Conservation (phyloP, 2,329 filamentous ascomycete species). For the Colletotrichum scovillei region DNA sequence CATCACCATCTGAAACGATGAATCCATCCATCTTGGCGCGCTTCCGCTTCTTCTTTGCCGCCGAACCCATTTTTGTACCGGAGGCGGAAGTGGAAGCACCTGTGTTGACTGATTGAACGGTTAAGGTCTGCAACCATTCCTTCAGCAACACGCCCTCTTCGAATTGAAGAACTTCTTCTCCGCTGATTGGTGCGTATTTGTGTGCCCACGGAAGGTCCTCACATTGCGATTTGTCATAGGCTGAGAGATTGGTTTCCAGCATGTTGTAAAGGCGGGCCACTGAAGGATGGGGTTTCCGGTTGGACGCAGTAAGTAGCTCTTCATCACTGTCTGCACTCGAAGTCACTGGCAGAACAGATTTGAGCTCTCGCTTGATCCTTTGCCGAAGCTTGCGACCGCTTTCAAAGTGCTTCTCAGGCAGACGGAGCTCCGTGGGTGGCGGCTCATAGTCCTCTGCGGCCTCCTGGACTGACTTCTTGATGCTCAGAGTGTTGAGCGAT, state of each 20-base stretch:
- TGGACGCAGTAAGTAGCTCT: slow-evolving; percentile 43
- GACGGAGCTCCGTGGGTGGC: slow-evolving; percentile 60
- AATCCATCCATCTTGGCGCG: slow-evolving; percentile 84
- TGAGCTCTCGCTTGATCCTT: slow-evolving; percentile 60
- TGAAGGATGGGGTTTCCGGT: slow-evolving; percentile 62
- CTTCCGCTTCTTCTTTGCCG: slow-evolving; percentile 71
- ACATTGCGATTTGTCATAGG: slow-evolving; percentile 83
- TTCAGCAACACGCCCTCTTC: slow-evolving; percentile 77
- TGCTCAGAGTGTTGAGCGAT: slow-evolving; percentile 52
- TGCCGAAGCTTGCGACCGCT: slow-evolving; percentile 65
- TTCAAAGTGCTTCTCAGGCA: slow-evolving; percentile 68
- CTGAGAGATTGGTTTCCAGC: slow-evolving; percentile 73
- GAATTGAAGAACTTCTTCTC: slow-evolving; percentile 79
- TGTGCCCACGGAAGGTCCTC: slow-evolving; percentile 81
- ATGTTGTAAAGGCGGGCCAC: slow-evolving; percentile 68
- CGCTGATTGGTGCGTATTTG: slow-evolving; percentile 82
- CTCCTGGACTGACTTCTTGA: slow-evolving; percentile 46
- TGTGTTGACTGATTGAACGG: slow-evolving; percentile 80
- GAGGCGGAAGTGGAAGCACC: slow-evolving; percentile 52
- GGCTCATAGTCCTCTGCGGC: slow-evolving; percentile 55
- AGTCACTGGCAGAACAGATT: slow-evolving; percentile 40
- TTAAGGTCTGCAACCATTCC: slow-evolving; percentile 83
- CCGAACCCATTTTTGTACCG: slow-evolving; percentile 40
- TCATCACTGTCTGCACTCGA: slow-evolving; percentile 46
- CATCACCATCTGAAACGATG: slow-evolving; percentile 82